Evolutionary conservation across 208 protist species (phyloP).

Genomic region (Leishmania tropica): DNA sequence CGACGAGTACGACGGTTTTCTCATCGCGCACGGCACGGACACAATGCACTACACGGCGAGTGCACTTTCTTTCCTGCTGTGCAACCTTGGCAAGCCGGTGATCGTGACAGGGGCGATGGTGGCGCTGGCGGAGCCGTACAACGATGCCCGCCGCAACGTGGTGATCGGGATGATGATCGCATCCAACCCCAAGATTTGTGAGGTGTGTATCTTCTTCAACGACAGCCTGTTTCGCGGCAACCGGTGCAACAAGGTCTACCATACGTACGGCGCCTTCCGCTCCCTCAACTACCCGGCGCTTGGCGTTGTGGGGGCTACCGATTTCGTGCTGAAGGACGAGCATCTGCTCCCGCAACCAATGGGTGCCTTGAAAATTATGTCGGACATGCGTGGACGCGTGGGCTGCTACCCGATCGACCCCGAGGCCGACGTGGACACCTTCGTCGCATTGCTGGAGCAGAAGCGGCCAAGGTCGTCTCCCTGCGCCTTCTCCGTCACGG

Average conservation of each 20-base stretch:
- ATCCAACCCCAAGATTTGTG: slow-evolving; percentile 79
- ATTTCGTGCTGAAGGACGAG: slow-evolving; percentile 55
- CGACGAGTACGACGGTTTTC: slow-evolving; percentile 96
- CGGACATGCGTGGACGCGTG: slow-evolving; percentile 53
- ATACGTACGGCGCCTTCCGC: slow-evolving; percentile 90
- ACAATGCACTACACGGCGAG: slow-evolving; percentile 97
- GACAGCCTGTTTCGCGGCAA: slow-evolving; percentile 93
- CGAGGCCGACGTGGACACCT: slow-evolving; percentile 49
- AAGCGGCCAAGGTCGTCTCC: slow-evolving; percentile 1
- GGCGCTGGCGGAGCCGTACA: slow-evolving; percentile 88
- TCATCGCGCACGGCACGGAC: slow-evolving; percentile 97
- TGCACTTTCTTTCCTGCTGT: slow-evolving; percentile 96
- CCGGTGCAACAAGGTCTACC: slow-evolving; percentile 87
- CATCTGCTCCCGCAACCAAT: slow-evolving; percentile 55
- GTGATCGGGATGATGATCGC: slow-evolving; percentile 89
- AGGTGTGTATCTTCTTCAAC: slow-evolving; percentile 97
- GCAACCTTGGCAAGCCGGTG: slow-evolving; percentile 96
- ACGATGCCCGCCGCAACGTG: slow-evolving; percentile 88
- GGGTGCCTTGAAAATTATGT: slow-evolving; percentile 50
- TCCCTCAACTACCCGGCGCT: slow-evolving; percentile 90
- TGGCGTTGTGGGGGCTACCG: slow-evolving; percentile 77
- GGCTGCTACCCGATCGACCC: slow-evolving; percentile 50
- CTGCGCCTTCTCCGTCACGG: not conserved
- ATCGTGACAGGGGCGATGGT: slow-evolving; percentile 96
- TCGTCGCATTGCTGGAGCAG: slow-evolving; percentile 40